Base-by-base conservation (phyloP, 768 basidiomycete species). In the Tylopilus plumbeoviolaceoides region DNA sequence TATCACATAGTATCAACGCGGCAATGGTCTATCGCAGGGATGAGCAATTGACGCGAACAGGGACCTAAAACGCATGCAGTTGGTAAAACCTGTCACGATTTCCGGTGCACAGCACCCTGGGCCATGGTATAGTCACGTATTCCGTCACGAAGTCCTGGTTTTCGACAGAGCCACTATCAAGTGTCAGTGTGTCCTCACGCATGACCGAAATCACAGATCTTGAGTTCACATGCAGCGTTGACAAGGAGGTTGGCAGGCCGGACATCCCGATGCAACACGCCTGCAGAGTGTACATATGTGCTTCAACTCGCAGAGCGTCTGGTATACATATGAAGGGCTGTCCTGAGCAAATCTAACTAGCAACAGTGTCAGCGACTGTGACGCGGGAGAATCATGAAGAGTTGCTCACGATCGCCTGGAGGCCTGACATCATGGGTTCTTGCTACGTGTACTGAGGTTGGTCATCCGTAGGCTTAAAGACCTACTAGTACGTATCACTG, bases 401-500 rank as follows among this genome's bases (percentile, higher is more conserved):
- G 2, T 23, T 23, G 66, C 83, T 71, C 61, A 95, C 94, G 70
- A 99, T 99, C 18, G 97, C 97, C 64, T 98, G 97, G 20, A 99
- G 79, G 81, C 98, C 97, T 50, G 97, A 97, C 69, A 98, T 97
- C 97, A 98, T 99, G 60, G 98, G 83, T 70, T 99, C 97, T 75
- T 98, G 95, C 89, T 98, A 71, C 35, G 51, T 51, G 35, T 23
- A 23, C n/a, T n/a, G n/a, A n/a, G 23, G 23, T 23, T 23, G 23
- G 23, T 23, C 23, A 23, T 23, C 23, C 23, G 5, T 5, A 5
- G 23, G 23, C 23, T 23, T 39, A n/a, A 51, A 40, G 17, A 48
- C 28, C 11, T 10, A n/a, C n/a, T n/a, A n/a, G n/a, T n/a, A 46
- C 9, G n/a, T 17, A 43, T 56, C 38, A 74, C 85, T 58, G 58